A percentile compares a stretch with the other conserved stretches of the same genome.
Conservation (phyloP, 139 green algal genomes). For the Mychonastes homosphaera region DNA sequence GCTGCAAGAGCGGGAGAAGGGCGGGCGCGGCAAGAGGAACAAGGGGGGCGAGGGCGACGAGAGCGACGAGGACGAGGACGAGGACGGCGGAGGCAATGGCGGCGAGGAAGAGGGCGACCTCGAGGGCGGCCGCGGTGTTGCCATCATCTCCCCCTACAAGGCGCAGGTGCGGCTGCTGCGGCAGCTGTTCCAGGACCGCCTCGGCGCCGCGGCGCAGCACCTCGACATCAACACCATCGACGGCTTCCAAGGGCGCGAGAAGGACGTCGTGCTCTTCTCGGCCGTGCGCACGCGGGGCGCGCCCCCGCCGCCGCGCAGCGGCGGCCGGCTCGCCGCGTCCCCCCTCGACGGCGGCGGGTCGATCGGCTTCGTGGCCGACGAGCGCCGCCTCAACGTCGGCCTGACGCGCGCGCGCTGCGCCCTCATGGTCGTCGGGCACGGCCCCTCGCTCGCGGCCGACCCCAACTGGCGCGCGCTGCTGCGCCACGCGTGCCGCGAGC, state of each 20-base stretch:
- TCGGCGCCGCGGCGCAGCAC: conserved; percentile 47
- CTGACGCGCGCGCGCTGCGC: conserved; percentile 66
- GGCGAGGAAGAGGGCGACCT: no score
- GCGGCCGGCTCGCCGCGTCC: not conserved
- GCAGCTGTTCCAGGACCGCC: conserved; percentile 33
- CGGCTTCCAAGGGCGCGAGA: conserved; percentile 84
- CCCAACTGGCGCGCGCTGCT: conserved; percentile 38
- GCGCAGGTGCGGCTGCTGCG: conserved; percentile 65
- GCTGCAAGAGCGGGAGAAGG: not conserved
- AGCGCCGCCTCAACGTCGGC: conserved; percentile 84
- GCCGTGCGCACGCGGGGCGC: conserved; percentile 41
- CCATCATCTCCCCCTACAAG: conserved; percentile 87
- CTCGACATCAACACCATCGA: conserved; percentile 95
- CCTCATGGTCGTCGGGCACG: conserved; percentile 72
- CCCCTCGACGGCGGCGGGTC: not conserved
- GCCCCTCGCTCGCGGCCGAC: conserved; percentile 38
- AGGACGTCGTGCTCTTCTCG: conserved; percentile 79
- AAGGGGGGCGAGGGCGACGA: no score
- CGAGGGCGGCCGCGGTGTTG: conserved; percentile 38
- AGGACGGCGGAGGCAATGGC: no score
- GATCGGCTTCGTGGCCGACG: conserved; percentile 80
- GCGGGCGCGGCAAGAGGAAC: not conserved
- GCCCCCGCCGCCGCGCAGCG: not conserved
- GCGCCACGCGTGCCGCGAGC: no score
- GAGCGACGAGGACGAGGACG: no score